phyloP scores from a whole-genome alignment of 2,329 filamentous ascomycete genomes.

The Microcyclospora pomicola region DNA sequence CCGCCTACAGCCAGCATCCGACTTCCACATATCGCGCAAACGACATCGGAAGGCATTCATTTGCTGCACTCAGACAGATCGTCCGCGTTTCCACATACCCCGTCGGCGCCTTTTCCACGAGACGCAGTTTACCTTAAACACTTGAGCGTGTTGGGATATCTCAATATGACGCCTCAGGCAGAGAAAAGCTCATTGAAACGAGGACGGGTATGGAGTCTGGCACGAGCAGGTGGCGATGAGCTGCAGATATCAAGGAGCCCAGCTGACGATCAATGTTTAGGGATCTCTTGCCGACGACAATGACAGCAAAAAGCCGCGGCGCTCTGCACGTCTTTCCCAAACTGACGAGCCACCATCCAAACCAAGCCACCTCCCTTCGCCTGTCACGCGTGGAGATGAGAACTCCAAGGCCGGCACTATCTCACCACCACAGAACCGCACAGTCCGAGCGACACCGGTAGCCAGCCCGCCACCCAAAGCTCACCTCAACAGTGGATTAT shows the following conservation, averaged over 20 bases:
- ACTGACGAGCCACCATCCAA: slow-evolving; percentile 36
- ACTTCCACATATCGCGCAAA: too few species aligned
- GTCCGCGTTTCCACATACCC: too few species aligned
- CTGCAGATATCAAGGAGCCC: slow-evolving; percentile 1
- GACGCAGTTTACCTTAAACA: too few species aligned
- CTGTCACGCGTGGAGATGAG: slow-evolving; percentile 60
- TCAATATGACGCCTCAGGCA: slow-evolving; percentile 14
- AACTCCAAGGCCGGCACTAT: slow-evolving; percentile 60
- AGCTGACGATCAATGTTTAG: slow-evolving; percentile 28
- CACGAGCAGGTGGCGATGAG: slow-evolving; percentile 10
- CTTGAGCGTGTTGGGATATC: too few species aligned
- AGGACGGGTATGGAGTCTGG: slow-evolving; percentile 46
- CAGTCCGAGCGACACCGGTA: slow-evolving; percentile 28
- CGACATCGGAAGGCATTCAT: too few species aligned
- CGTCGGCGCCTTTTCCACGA: too few species aligned
- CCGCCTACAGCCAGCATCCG: too few species aligned
- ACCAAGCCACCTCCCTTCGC: slow-evolving; percentile 64
- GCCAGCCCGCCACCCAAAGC: slow-evolving; percentile 17
- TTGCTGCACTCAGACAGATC: too few species aligned
- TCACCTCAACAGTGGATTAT: slow-evolving; percentile 30
- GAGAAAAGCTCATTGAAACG: slow-evolving; percentile 83
- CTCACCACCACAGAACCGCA: slow-evolving; percentile 36
- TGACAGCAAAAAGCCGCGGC: slow-evolving; percentile 71
- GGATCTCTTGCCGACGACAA: slow-evolving; percentile 49
- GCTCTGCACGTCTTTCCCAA: slow-evolving; percentile 53